Percentiles rank a stretch among this genome's conserved stretches.
These are phyloP conservation scores for Cubamyces lactineus DNA, from an alignment of 768 basidiomycete genomes.

Conservation along the genomic window DNA sequence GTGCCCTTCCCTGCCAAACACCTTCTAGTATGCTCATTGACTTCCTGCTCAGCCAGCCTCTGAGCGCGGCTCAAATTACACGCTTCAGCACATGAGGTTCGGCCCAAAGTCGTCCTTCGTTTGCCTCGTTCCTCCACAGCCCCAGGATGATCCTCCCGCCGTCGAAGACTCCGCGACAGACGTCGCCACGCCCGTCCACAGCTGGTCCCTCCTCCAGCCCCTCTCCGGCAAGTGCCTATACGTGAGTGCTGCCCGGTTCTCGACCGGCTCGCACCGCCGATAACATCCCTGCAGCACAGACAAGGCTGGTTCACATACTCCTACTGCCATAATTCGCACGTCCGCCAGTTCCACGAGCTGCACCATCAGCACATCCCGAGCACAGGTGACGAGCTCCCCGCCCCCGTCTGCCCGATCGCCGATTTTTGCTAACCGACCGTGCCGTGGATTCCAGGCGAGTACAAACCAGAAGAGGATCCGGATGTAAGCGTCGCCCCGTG, in stretches of 20 bases:
- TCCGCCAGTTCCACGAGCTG: slow-evolving; percentile 94
- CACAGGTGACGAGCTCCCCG: slow-evolving; percentile 51
- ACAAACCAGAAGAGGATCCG: slow-evolving; percentile 84
- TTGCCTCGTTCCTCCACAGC: slow-evolving; percentile 75
- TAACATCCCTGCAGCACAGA: slow-evolving; percentile 58
- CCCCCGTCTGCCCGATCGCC: slow-evolving; percentile 5
- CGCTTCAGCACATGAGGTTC: slow-evolving; percentile 76
- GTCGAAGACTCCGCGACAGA: slow-evolving; percentile 60
- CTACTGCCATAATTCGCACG: slow-evolving; percentile 93
- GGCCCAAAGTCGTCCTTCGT: slow-evolving; percentile 71
- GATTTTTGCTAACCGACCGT: slow-evolving; percentile 21
- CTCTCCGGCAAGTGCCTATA: slow-evolving; percentile 83
- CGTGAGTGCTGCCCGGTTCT: slow-evolving; percentile 51
- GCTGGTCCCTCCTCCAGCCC: slow-evolving; percentile 83
- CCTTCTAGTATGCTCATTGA: slow-evolving; percentile 4
- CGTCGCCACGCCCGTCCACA: slow-evolving; percentile 64
- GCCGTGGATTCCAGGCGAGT: slow-evolving; percentile 52
- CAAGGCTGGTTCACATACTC: slow-evolving; percentile 98
- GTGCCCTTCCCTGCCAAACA: neutral
- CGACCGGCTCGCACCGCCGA: slow-evolving; percentile 34
- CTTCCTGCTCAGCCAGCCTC: slow-evolving; percentile 31
- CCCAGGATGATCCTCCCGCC: slow-evolving; percentile 44
- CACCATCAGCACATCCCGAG: slow-evolving; percentile 63
- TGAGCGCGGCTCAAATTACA: slow-evolving; percentile 40
- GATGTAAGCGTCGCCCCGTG: slow-evolving; percentile 54